Evolutionary conservation across 345 rosid species (phyloP).

Genomic region (Syzygium grande): DNA sequence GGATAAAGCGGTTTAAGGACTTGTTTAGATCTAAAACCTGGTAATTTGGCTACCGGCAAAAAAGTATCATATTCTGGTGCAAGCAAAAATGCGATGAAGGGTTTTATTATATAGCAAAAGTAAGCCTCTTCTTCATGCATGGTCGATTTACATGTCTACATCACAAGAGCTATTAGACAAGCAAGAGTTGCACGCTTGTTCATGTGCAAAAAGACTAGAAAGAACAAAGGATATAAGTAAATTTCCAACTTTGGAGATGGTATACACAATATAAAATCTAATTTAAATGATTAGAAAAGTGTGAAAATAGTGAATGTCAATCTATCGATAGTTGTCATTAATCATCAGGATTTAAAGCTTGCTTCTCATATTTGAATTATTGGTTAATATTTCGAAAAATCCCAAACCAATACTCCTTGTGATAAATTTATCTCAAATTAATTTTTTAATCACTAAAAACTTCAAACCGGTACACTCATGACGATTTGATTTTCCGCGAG

Average conservation of each 20-base stretch:
- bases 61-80: background rate
- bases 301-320: background rate
- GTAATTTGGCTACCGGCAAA: background rate
- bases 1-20: too few relatives aligned
- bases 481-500: too few relatives aligned
- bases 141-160: background rate
- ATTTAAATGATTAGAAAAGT: background rate
- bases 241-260: background rate
- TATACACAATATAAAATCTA: background rate
- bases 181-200: too few relatives aligned
- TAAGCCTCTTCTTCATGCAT: background rate
- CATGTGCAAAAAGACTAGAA: too few relatives aligned
- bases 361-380: background rate
- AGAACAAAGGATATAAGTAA: background rate
- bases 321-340: background rate
- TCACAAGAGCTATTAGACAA: background rate
- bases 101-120: rapidly evolving
- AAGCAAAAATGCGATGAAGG: background rate
- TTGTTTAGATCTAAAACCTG: background rate
- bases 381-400: too few relatives aligned
- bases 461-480: too few relatives aligned
- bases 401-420: too few relatives aligned
- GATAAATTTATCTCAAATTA: too few relatives aligned
- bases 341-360: background rate
- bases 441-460: too few relatives aligned